These are phyloP conservation scores for Westerdykella ornata DNA, from an alignment of 2,329 filamentous ascomycete genomes.

Conservation along the genomic window DNA sequence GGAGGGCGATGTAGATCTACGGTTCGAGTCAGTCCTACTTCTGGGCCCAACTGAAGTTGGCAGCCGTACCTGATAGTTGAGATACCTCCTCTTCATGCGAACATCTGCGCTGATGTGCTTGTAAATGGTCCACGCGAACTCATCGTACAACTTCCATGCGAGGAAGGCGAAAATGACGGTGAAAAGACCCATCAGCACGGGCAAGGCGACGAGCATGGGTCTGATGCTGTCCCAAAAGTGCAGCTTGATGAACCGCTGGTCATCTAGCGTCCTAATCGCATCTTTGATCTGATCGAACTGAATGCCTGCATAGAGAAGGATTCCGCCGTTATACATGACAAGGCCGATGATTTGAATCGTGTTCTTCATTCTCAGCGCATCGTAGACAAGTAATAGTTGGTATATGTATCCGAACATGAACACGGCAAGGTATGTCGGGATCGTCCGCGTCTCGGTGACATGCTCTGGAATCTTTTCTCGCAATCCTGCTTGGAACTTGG, in stretches of 20 bases:
- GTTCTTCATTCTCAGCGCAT: slow-evolving; percentile 89
- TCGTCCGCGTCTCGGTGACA: slow-evolving; percentile 52
- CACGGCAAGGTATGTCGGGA: slow-evolving; percentile 89
- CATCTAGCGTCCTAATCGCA: slow-evolving; percentile 55
- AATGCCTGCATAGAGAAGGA: slow-evolving; percentile 87
- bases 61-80: slow-evolving; percentile 77
- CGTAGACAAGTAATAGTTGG: slow-evolving; percentile 81
- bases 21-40: slow-evolving; percentile 10
- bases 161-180: slow-evolving; percentile 68
- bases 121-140: slow-evolving; percentile 98
- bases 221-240: slow-evolving; percentile 63
- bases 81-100: slow-evolving; percentile 91
- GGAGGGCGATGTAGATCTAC: slow-evolving; percentile 91
- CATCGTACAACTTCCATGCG: slow-evolving; percentile 93
- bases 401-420: slow-evolving; percentile 98
- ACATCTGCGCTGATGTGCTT: slow-evolving; percentile 98
- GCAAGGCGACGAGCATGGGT: slow-evolving; percentile 77
- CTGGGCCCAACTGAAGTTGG: neutral
- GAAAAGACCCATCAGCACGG: slow-evolving; percentile 70
- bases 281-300: slow-evolving; percentile 85
- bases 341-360: slow-evolving; percentile 97
- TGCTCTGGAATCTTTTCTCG: slow-evolving; percentile 36
- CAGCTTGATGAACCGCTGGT: slow-evolving; percentile 40
- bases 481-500: slow-evolving; percentile 65
- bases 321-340: slow-evolving; percentile 83